These are phyloP conservation scores for Fraxinus pennsylvanica DNA, from an alignment of 257 asterid genomes.

Conservation along the genomic window DNA sequence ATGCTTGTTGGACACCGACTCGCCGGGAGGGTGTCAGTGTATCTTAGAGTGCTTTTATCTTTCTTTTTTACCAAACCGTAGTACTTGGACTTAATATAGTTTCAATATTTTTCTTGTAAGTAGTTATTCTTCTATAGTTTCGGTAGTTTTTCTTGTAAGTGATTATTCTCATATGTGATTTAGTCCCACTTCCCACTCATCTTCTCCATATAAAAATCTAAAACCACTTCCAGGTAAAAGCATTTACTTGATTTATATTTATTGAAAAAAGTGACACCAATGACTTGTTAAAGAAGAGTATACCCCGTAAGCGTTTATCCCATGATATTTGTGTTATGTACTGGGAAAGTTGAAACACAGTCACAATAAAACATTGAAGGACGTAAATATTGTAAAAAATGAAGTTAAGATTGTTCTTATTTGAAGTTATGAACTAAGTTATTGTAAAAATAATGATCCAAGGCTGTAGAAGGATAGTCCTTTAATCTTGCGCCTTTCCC, in stretches of 20 bases:
- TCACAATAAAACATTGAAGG: not conserved
- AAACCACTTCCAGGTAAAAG: not conserved
- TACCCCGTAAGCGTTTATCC: not conserved
- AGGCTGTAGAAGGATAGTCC: not conserved
- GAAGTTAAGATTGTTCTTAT: not conserved
- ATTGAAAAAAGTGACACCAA: not conserved
- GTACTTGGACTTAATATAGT: not conserved
- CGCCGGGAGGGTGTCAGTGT: not conserved
- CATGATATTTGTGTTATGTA: not conserved
- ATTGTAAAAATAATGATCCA: not conserved
- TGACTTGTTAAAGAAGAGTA: not conserved
- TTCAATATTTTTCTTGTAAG: not conserved
- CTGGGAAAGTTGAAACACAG: not conserved
- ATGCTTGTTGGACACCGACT: no score
- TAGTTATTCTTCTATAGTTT: not conserved
- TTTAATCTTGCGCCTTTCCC: not conserved
- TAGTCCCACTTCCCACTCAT: not conserved
- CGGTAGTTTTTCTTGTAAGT: not conserved
- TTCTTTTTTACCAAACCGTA: not conserved
- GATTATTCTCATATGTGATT: not conserved
- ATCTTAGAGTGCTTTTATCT: not conserved
- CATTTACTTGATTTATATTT: not conserved
- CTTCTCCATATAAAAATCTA: not conserved
- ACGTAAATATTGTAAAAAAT: not conserved
- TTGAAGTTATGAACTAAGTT: not conserved